Base-by-base conservation (phyloP, 106 monocot genomes). In the Iris macrosiphon region DNA sequence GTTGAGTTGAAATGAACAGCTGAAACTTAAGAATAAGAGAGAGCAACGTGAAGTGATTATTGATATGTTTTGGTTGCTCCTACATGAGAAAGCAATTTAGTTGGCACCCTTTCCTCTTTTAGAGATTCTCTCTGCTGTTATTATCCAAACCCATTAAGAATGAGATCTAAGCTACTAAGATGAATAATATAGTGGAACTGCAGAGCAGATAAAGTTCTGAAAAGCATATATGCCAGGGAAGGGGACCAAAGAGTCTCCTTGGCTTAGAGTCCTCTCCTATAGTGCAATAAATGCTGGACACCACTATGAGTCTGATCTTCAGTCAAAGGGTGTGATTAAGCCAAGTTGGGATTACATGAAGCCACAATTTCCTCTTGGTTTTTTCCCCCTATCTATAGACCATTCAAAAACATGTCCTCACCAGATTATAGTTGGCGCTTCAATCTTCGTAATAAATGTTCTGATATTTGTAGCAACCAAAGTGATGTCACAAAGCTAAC, bases 71-170 rank as follows among this genome's bases (percentile, higher is more conserved):
- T 25, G 25, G 18, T 21, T 41, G 41, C 28, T 41, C 25, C 17
- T 40, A 41, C 26, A 58, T 28, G 40, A 40, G 20, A 58, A 42
- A 58, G 17, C 14, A 4, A 58, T 14, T 41, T 25, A 1, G 14
- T 27, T 23, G 7, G 9, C 41, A 1, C 3, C 12, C 41, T 42
- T 19, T 4, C 21, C 21, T 8, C 17, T 14, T 41, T 28, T 58
- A 41, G 25, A 58, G 26, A 58, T 42, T 42, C 58, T 28, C 21
- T 29, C 16, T 33, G 17, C 37, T 24, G 20, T 56, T 39, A 7
- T 35, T 38, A 56, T 39, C 22, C 16, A 39, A 40, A 58, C 27
- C 40, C 41, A 37, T 56, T 24, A 55, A 39, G 20, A 42, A 41
- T 58, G 57, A 58, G 40, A 28, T 58, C 28, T 14, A n/a, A n/a